Evolutionary conservation across 2,329 filamentous ascomycete species (phyloP).

Genomic region (Nemania serpens): DNA sequence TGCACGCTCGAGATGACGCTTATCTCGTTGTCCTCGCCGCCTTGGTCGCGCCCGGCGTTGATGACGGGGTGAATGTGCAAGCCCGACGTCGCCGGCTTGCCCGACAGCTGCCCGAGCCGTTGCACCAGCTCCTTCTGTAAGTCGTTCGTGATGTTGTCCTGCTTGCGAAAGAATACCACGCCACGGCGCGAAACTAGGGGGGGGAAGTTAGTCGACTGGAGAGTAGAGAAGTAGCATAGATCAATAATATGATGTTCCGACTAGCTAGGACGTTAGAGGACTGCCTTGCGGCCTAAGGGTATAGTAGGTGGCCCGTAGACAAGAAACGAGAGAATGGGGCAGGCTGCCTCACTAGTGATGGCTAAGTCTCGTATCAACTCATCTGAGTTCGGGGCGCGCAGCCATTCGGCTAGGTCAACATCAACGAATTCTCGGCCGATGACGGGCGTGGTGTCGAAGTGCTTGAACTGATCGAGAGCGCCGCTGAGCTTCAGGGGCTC

Average conservation of each 20-base stretch:
- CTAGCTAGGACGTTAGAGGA: background rate
- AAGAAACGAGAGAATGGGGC: background rate
- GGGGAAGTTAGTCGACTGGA: background rate
- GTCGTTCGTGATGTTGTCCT: slow-evolving; percentile 63
- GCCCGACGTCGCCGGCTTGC: slow-evolving; percentile 59
- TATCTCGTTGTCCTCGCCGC: slow-evolving; percentile 63
- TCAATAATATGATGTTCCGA: no score
- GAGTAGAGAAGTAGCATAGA: no score
- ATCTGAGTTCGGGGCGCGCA: slow-evolving; percentile 65
- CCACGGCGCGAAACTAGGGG: slow-evolving; percentile 66
- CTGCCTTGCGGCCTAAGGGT: background rate
- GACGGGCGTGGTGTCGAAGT: slow-evolving; percentile 63
- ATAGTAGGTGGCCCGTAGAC: background rate
- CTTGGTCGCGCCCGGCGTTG: slow-evolving; percentile 58
- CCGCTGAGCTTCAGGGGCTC: slow-evolving; percentile 56
- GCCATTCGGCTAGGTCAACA: slow-evolving; percentile 62
- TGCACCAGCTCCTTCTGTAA: slow-evolving; percentile 69
- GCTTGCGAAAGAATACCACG: slow-evolving; percentile 72
- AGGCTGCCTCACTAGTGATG: slow-evolving; percentile 59
- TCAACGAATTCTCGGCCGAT: slow-evolving; percentile 67
- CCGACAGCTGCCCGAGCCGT: slow-evolving; percentile 61
- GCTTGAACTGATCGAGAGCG: slow-evolving; percentile 55
- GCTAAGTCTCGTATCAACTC: slow-evolving; percentile 68
- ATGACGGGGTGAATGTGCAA: slow-evolving; percentile 65
- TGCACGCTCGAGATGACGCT: slow-evolving; percentile 66